Percentiles rank a stretch among this genome's conserved stretches.
Conservation (phyloP, 2,329 filamentous ascomycete species). For the Penicillium sp. region DNA sequence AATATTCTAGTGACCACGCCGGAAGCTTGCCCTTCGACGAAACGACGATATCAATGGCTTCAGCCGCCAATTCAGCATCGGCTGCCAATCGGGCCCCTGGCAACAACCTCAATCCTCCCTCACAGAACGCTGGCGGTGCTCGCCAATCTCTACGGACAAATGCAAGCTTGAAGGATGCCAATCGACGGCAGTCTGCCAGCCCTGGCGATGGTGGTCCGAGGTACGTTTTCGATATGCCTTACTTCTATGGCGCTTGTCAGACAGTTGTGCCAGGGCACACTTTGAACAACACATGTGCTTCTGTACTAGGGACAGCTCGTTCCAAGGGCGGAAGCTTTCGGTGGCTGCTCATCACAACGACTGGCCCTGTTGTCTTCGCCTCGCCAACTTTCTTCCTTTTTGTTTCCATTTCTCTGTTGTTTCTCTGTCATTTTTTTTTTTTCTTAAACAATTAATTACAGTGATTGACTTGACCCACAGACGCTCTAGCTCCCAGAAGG, state of each 20-base stretch:
- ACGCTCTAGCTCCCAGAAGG: slow-evolving; percentile 55
- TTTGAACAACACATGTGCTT: not conserved
- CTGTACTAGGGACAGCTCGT: not conserved
- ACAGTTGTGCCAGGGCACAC: not conserved
- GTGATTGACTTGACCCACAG: slow-evolving; percentile 25
- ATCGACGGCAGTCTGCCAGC: slow-evolving; percentile 54
- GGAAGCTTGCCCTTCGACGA: slow-evolving; percentile 26
- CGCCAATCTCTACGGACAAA: slow-evolving; percentile 49
- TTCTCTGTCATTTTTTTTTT: not conserved
- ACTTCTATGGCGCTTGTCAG: not conserved
- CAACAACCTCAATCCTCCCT: slow-evolving; percentile 33
- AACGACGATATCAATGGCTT: slow-evolving; percentile 37
- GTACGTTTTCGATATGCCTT: slow-evolving; percentile 40
- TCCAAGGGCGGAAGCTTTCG: not conserved
- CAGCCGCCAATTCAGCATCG: slow-evolving; percentile 34
- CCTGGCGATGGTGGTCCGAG: slow-evolving; percentile 53
- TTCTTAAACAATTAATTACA: not conserved
- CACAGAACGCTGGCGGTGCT: slow-evolving; percentile 34
- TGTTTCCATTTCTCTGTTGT: not conserved
- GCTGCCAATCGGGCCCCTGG: slow-evolving; percentile 15
- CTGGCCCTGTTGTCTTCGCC: not conserved
- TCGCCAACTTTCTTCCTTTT: not conserved
- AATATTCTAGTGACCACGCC: slow-evolving; percentile 28
- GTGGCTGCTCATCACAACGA: not conserved
- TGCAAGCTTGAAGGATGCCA: slow-evolving; percentile 48